Base-by-base conservation (phyloP, 2,329 filamentous ascomycete genomes). In the Cordyceps tenuipes region DNA sequence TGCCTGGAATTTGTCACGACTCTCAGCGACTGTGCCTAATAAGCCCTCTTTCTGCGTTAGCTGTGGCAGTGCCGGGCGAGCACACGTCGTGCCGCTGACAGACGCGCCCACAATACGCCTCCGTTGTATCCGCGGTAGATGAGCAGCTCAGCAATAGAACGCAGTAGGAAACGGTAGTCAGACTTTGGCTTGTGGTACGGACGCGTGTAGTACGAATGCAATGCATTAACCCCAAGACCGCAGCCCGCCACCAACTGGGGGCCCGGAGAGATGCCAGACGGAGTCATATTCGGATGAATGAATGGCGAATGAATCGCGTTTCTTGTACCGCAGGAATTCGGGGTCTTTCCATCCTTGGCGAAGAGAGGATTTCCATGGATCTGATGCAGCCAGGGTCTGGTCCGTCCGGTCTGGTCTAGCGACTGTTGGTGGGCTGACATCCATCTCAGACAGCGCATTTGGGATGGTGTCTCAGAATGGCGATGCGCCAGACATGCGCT, bases 41-140 rank as follows among this genome's bases (percentile, higher is more conserved):
- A 31, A n/a, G 26, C 26, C 26, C 29, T 29, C 29, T 15, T 21
- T 17, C 21, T 56, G 41, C 8, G 53, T 48, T 29, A 56, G 53
- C 53, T 56, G 43, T 56, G 53, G 53, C 53, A 48, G 53, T 47
- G 53, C 44, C 48, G 53, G 53, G 53, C 53, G 53, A 48, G 43
- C 23, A 29, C n/a, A 34, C 13, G 31, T 23, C 21, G n/a, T 15
- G 12, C 8, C 19, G 52, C 23, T 21, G 12, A 13, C 34, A 36
- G 15, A 12, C 21, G 41, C 52, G 41, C 52, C 36, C 15, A 39
- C n/a, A 13, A 53, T 39, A 41, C 50, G 31, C n/a, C 34, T 53
- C 50, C 34, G 31, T 31, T 26, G 31, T 34, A 41, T 5, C 43
- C 43, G 43, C 39, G 41, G 15, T 43, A 15, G 3, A 43, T n/a